Base-by-base conservation (phyloP, 257 asterid species). In the Cruciata laevipes region DNA sequence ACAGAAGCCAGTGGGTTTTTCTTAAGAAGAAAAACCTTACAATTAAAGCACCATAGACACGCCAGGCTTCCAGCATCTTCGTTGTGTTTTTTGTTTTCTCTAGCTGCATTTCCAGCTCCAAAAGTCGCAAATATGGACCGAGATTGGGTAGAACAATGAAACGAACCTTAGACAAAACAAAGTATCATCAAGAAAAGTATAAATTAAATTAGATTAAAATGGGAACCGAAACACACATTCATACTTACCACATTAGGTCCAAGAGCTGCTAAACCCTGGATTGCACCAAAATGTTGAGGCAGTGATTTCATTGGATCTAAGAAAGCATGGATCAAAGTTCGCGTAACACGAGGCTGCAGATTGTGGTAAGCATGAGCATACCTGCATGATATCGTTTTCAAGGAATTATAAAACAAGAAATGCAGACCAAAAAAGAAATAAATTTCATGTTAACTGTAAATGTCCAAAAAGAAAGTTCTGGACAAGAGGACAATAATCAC, bases 41-140 rank as follows among this genome's bases (percentile, higher is more conserved):
- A 91, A 85, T 77, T 70, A 94, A 76, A 56, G 95, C 96, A 75
- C 99, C 99, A 74, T 90, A 87, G 32, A 94, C 96, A 76, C 84
- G 89, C 99, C 97, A 90, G 23, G 99, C 95, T 84, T 90, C 99
- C 76, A 82, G 95, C 81, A 97, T 86, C 83, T 90, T 94, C 79
- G 83, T 77, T 84, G 86, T 92, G 79, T 94, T 90, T 82, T 85
- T 94, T 81, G 90, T 96, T 79, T 80, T 85, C 80, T 94, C 97
- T 40, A 80, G 84, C 73, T 88, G 95, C 97, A 94, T 88, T 77
- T 94, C 97, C 61, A 96, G 97, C 84, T 87, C 97, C 80, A 94
- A 74, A 71, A 90, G 95, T 68, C 71, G 83, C 78, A 94, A 74
- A 82, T 86, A 88, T 42, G 91, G 73, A 70, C 85, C 97, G 49